A percentile compares a stretch with the other conserved stretches of the same genome.
phyloP scores from a whole-genome alignment of 495 filamentous ascomycete species.

The Aspergillus affinis region DNA sequence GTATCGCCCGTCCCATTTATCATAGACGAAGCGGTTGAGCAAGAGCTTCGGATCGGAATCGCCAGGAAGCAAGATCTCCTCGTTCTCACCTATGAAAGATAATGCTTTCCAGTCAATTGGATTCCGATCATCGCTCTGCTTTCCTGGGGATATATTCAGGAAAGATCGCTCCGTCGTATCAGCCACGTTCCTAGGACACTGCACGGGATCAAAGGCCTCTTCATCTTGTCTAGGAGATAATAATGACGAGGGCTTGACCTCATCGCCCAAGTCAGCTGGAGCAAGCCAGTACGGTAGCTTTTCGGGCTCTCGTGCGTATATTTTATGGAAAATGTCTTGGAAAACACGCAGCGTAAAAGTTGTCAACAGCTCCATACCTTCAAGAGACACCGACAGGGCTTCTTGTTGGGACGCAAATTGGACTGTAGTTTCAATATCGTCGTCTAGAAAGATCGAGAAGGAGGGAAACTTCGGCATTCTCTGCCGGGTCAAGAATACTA shows the following conservation, averaged over 20 bases:
- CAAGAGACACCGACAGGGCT: constrained; percentile 39
- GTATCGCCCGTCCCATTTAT: constrained; percentile 67
- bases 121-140: constrained; percentile 17
- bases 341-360: constrained; percentile 75
- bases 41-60: constrained; percentile 57
- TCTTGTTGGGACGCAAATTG: constrained; percentile 36
- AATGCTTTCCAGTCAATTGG: constrained; percentile 70
- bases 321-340: constrained; percentile 86
- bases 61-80: constrained; percentile 54
- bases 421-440: constrained; percentile 59
- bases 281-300: constrained; percentile 85
- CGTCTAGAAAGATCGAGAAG: constrained; percentile 70
- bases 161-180: too few species aligned
- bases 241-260: too few species aligned
- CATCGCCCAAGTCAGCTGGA: too few species aligned
- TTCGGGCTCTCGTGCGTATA: constrained; percentile 59
- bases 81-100: constrained; percentile 47
- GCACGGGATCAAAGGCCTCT: too few species aligned
- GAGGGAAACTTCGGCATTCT: constrained; percentile 61
- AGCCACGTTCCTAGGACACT: too few species aligned
- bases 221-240: too few species aligned
- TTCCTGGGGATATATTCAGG: too few species aligned
- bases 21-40: constrained; percentile 64
- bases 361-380: constrained; percentile 53
- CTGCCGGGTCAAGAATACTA: constrained; percentile 72